Evolutionary conservation across 805 yeast species (phyloP).

Genomic region (Babjeviella inositovora): DNA sequence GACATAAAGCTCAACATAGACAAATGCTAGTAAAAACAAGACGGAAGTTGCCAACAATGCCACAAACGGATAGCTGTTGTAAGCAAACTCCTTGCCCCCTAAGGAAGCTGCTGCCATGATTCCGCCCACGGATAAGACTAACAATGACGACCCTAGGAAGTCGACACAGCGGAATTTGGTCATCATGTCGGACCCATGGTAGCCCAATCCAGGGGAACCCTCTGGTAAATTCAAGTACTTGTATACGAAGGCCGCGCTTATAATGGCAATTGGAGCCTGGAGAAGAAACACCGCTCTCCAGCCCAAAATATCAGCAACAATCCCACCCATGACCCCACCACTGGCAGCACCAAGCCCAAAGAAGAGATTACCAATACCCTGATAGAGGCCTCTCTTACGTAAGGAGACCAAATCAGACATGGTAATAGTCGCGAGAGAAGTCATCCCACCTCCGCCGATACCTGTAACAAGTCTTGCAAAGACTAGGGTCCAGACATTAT

Average conservation of each 20-base stretch:
- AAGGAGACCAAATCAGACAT: constrained; percentile 65
- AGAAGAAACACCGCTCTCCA: constrained; percentile 51
- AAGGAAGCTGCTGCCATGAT: constrained; percentile 51
- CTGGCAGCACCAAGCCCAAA: constrained; percentile 64
- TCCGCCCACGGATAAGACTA: constrained; percentile 41
- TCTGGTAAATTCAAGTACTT: constrained; percentile 18
- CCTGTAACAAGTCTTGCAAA: constrained; percentile 64
- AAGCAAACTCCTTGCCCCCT: constrained; percentile 40
- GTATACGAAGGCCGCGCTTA: constrained; percentile 20
- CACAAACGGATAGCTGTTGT: constrained; percentile 23
- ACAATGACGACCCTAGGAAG: constrained; percentile 42
- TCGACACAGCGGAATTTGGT: constrained; percentile 44
- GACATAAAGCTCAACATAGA: constrained; percentile 28
- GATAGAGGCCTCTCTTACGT: constrained; percentile 66
- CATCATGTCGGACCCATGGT: constrained; percentile 21
- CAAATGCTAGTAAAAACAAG: constrained; percentile 20
- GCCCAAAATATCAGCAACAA: constrained; percentile 31
- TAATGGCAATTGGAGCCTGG: constrained; percentile 34
- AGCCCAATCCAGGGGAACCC: constrained; percentile 41
- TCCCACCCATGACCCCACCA: constrained; percentile 56
- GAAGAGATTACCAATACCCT: constrained; percentile 65
- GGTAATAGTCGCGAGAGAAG: constrained; percentile 59
- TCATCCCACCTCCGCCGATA: constrained; percentile 84
- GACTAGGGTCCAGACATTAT: constrained; percentile 22
- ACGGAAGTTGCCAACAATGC: constrained; percentile 14